Base-by-base conservation (phyloP, 176 grass and related monocot genomes). In the Thalia dealbata region DNA sequence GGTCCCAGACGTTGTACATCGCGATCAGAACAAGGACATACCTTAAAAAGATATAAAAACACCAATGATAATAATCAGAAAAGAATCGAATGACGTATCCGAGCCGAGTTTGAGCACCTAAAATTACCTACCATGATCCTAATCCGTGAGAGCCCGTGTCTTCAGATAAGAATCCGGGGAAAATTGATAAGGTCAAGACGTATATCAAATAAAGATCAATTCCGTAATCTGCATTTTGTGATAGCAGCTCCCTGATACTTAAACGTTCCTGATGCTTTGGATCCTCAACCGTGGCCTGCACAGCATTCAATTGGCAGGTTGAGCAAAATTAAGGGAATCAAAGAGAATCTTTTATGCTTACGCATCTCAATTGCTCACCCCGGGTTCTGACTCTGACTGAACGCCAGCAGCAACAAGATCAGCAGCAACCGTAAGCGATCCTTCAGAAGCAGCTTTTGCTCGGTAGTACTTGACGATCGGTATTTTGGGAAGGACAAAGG, bases 151-250 rank as follows among this genome's bases (percentile, higher is more conserved):
- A 81, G 3, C 95, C 95, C 12, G 90, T 91, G 60, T 97, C 95
- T 59, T 97, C 95, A 21, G 95, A 90, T 73, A 97, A 79, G 74
- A 97, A 97, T 14, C 95, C 91, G 0, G 87, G 91, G 65, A 95
- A 90, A 69, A 95, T 95, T 6, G 91, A 90, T 24, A 95, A 7
- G 19, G 82, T 90, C 70, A 95, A 59, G 14, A 82, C 59, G 64
- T 88, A 95, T 38, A 90, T 82, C 67, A 88, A 56, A 58, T 79
- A 90, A 25, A 89, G 10, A 30, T 82, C 87, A 44, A 87, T 27
- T 21, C 60, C 82, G 51, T 90, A 82, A 76, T 95, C 87, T 22
- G 82, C 77, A 23, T 90, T 95, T 68, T 85, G 61, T 26, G 75
- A 19, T 71, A 86, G 62, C 58, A 97, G 76, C 52, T 97, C 56